Conservation (phyloP, 2,329 filamentous ascomycete species). For the Pseudopyrenochaeta lycopersici region DNA sequence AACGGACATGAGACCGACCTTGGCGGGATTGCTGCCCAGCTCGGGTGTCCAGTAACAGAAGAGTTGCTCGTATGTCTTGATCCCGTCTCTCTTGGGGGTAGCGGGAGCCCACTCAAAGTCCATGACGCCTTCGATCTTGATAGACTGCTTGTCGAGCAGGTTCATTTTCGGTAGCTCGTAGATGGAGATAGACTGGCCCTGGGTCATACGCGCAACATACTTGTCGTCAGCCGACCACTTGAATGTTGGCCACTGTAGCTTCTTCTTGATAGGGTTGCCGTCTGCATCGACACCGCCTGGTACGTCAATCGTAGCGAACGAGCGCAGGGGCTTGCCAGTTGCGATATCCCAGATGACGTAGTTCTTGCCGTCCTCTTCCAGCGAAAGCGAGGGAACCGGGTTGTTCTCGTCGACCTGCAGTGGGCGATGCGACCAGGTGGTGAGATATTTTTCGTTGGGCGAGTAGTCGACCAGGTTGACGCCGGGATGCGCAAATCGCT, state of each 20-base stretch:
- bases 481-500: conserved; percentile 92
- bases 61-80: conserved; percentile 94
- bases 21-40: conserved; percentile 96
- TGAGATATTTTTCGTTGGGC: conserved; percentile 88
- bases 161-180: conserved; percentile 92
- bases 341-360: conserved; percentile 98
- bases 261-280: conserved; percentile 78
- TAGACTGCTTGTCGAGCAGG: conserved; percentile 85
- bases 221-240: conserved; percentile 99
- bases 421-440: conserved; percentile 95
- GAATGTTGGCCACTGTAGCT: conserved; percentile 98
- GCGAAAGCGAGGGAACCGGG: conserved; percentile 72
- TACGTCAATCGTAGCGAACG: conserved; percentile 89
- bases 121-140: conserved; percentile 96
- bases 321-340: conserved; percentile 87
- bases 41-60: conserved; percentile 99
- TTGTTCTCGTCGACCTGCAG: conserved; percentile 92
- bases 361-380: conserved; percentile 98
- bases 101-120: conserved; percentile 98
- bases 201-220: conserved; percentile 91
- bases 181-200: conserved; percentile 86
- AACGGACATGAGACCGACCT: conserved; percentile 95
- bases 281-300: conserved; percentile 70
- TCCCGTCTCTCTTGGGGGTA: conserved; percentile 78
- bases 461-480: conserved; percentile 98